A percentile compares a stretch with the other conserved stretches of the same genome.
Evolutionary conservation across 305 asterid genomes (phyloP).

Genomic region (Fraxinus sp.): DNA sequence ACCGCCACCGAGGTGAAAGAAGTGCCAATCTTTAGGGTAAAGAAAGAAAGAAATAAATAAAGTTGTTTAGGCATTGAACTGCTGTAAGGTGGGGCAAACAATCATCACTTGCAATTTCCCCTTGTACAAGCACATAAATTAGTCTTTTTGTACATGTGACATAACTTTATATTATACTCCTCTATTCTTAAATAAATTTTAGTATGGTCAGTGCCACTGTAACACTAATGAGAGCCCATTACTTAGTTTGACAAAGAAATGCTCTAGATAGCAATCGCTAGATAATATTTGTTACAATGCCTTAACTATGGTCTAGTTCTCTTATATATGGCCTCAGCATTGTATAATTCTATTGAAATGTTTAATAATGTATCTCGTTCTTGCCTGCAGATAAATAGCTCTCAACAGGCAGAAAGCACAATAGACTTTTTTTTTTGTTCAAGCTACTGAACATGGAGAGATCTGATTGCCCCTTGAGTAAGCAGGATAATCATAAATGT

Average conservation of each 20-base stretch:
- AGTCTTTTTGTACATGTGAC: not conserved
- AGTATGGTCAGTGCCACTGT: not conserved
- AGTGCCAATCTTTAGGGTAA: not conserved
- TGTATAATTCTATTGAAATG: not conserved
- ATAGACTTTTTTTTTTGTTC: constrained; percentile 50
- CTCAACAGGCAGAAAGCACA: constrained; percentile 26
- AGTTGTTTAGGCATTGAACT: not conserved
- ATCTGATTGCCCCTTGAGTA: constrained; percentile 46
- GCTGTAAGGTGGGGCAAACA: not conserved
- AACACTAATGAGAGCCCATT: not conserved
- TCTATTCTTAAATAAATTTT: not conserved
- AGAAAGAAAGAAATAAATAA: not conserved
- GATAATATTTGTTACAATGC: constrained; percentile 1
- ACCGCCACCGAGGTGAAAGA: not conserved
- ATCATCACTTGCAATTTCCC: not conserved
- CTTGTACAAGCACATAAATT: not conserved
- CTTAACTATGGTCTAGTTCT: not conserved
- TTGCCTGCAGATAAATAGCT: constrained; percentile 36
- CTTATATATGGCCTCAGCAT: not conserved
- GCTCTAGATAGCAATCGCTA: not conserved
- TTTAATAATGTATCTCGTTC: not conserved
- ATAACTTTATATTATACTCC: not conserved
- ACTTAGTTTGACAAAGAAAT: not conserved
- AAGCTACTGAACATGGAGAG: constrained; percentile 45
- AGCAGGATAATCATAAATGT: constrained; percentile 58